Evolutionary conservation across 352 stramenopile species (phyloP), one percentile per base, ranked within the genome.

Genomic region (Proteromonas lacertae): DNA sequence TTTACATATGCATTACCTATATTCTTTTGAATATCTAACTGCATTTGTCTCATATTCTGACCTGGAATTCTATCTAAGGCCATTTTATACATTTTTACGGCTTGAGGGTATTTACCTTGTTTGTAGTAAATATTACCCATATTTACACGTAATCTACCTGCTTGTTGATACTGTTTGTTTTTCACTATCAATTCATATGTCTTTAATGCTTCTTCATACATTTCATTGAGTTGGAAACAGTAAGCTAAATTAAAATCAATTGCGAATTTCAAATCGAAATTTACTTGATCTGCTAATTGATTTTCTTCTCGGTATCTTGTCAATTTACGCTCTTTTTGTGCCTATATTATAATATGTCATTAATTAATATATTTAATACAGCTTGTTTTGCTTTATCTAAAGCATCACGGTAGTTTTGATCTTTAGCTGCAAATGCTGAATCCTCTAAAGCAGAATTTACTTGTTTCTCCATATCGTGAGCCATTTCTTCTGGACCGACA

Each of bases 71-170:
- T 79, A 40, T 94, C 80, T 22, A 93, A 53, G 18, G 80, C 78
- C 78, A 93, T 93, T 42, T 75, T 62, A 48, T 92, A 93, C 66
- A 88, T 87, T 44, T 78, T 81, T 25, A 93, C 88, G 0, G 81
- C 80, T 23, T 82, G 69, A 9, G 67, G 57, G 45, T 66, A 92
- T 43, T 89, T 62, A 49, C 83, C 58, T 55, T 91, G 72, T 35
- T 80, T 60, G 46, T 77, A 92, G 62, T 92, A 89, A 31, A 94
- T 79, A 47, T 94, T 94, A 18, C 79, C 80, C 69, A 93, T 91
- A 50, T 93, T 93, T 4, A 92, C 71, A 13, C 78, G 63, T 26
- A 92, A 51, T 6, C 77, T 57, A 0, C 75, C 58, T 5, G 44
- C 63, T 46, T 83, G 67, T 4, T 64, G 51, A 52, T 89, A 87